Base-by-base conservation (phyloP, 2,329 filamentous ascomycete species). In the Fusarium sp. region DNA sequence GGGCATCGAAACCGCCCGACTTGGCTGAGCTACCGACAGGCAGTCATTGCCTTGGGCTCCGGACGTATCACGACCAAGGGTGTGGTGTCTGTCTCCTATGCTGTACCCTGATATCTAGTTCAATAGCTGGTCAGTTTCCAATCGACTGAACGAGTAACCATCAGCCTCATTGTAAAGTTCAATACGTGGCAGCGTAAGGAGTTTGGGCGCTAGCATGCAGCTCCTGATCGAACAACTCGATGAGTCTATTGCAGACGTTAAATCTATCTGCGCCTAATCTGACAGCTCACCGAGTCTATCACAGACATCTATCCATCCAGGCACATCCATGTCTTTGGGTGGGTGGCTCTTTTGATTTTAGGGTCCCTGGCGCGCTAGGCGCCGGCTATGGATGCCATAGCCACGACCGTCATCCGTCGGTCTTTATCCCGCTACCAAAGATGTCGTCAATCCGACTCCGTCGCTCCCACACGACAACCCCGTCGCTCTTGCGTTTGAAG, bases 391-490 rank as follows among this genome's bases (percentile, higher is more conserved):
- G 37, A 41, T 50, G 56, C 16, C 66, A 69, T 20, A 61, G 65
- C 65, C 63, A 64, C 33, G 24, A 37, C 29, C 39, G 20, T 70
- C 67, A 74, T 20, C 48, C 57, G 37, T 71, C 50, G 22, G 60
- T 43, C 52, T 73, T 78, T 43, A 85, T 76, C n/a, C 87, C 87
- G 77, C 86, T 91, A 27, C 88, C 88, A 83, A 91, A 92, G 43
- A 92, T 77, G 43, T 84, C 80, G 77, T 91, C 90, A 58, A 84
- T 84, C 74, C 88, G 86, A 70, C 83, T 84, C 74, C 84, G 84
- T 70, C 88, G 82, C 75, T 92, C 89, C 90, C 90, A 92, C 5
- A 91, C 83, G n/a, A 88, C 80, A 6, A 78, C 79, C 0, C 84
- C 84, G 68, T 89, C 88, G 66, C 85, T 87, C 78, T 81, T 85